A percentile compares a stretch with the other conserved stretches of the same genome.
phyloP scores from a whole-genome alignment of 2,329 filamentous ascomycete species.

The Apiospora arundinis region DNA sequence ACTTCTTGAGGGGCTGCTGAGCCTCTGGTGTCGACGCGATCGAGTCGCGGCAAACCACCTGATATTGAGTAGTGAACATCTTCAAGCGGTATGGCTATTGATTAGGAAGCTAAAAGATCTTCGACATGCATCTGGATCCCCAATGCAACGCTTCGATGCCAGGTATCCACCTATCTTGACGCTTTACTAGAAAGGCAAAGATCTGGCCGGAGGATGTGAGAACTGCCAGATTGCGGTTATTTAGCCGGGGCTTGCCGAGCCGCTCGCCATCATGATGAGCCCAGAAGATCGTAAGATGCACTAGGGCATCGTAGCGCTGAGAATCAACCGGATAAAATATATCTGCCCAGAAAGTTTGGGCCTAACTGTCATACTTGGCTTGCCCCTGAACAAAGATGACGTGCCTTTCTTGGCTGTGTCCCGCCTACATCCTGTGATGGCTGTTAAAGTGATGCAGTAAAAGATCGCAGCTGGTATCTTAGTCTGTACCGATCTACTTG shows the following conservation, averaged over 20 bases:
- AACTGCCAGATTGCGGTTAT: not conserved
- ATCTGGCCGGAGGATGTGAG: not conserved
- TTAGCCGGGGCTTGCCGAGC: constrained; percentile 4
- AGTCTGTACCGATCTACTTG: too few relatives aligned
- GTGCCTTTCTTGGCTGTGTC: not conserved
- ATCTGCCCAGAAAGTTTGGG: not conserved
- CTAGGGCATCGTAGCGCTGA: not conserved
- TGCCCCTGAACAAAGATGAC: not conserved
- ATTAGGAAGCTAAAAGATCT: not conserved
- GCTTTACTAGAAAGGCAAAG: constrained; percentile 13
- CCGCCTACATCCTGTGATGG: not conserved
- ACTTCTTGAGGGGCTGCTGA: not conserved
- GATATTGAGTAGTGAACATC: not conserved
- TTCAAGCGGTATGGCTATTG: too few relatives aligned
- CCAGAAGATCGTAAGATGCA: not conserved
- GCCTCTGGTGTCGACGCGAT: not conserved
- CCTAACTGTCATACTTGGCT: not conserved
- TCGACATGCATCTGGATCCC: not conserved
- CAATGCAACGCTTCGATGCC: not conserved
- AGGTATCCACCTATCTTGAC: not conserved
- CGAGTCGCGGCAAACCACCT: not conserved
- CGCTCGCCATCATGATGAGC: not conserved
- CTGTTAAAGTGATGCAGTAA: too few relatives aligned
- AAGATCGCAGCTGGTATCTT: too few relatives aligned
- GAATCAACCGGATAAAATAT: too few relatives aligned